phyloP scores from a whole-genome alignment of 179 eudicot genomes.

The Drosera spatulata region DNA sequence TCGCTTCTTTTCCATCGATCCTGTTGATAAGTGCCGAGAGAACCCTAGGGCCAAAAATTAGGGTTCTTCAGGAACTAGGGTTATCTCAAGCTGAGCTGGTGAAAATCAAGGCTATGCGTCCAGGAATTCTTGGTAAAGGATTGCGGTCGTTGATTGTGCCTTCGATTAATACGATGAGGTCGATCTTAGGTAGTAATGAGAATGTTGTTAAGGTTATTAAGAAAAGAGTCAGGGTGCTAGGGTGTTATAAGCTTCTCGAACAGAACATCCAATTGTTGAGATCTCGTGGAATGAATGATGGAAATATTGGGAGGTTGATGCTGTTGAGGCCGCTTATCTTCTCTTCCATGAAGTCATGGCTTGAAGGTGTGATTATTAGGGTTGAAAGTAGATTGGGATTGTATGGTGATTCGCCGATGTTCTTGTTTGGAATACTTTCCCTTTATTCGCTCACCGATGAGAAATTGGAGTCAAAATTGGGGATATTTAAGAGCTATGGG shows the following conservation, averaged over 20 bases:
- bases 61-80: constrained; percentile 9
- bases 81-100: constrained; percentile 10
- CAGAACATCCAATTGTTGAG: constrained; percentile 12
- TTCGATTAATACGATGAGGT: constrained; percentile 8
- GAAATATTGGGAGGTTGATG: constrained; percentile 9
- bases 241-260: background rate
- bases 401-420: constrained; percentile 17
- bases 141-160: constrained; percentile 13
- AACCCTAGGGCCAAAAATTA: constrained; percentile 9
- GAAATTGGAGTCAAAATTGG: constrained; percentile 13
- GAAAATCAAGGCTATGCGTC: background rate
- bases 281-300: constrained; percentile 15
- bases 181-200: constrained; percentile 8
- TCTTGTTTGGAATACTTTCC: constrained; percentile 15
- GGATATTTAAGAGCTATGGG: constrained; percentile 22
- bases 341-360: too few relatives aligned
- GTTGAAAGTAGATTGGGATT: constrained; percentile 20
- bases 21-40: constrained; percentile 3
- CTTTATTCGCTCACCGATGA: background rate
- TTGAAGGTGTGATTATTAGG: background rate
- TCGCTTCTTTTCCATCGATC: constrained; percentile 3
- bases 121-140: background rate
- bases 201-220: constrained; percentile 11
- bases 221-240: constrained; percentile 3
- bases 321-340: too few relatives aligned